Conservation (phyloP, 441 rosid species). For the Sinapis alba region DNA sequence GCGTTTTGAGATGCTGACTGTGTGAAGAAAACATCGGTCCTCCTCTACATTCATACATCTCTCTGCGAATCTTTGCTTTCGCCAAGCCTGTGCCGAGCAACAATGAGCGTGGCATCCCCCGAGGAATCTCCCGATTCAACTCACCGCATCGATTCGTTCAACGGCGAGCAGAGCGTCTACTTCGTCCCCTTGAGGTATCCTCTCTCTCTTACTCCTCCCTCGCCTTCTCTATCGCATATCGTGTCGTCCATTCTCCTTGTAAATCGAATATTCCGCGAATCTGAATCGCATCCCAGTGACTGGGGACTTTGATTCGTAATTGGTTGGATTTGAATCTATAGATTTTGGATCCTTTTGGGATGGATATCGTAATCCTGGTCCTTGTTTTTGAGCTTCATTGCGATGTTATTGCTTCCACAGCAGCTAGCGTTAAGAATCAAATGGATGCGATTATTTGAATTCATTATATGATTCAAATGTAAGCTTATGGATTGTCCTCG, state of each 20-base stretch:
- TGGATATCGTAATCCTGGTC: slow-evolving; percentile 8
- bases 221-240: slow-evolving; percentile 1
- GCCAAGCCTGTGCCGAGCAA: slow-evolving; percentile 23
- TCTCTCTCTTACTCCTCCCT: slow-evolving; percentile 17
- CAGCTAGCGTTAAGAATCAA: background rate
- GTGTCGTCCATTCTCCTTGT: background rate
- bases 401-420: background rate
- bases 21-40: slow-evolving; percentile 23
- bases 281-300: slow-evolving; percentile 33
- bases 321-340: slow-evolving; percentile 20
- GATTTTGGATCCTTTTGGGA: slow-evolving; percentile 25
- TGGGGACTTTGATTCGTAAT: slow-evolving; percentile 17
- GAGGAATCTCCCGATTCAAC: slow-evolving; percentile 61
- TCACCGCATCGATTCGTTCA: slow-evolving; percentile 57
- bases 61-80: slow-evolving; percentile 10
- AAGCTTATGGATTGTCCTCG: background rate
- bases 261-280: slow-evolving; percentile 37
- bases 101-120: slow-evolving; percentile 39
- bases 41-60: background rate
- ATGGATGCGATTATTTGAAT: slow-evolving; percentile 15
- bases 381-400: slow-evolving; percentile 14
- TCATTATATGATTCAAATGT: slow-evolving; percentile 6
- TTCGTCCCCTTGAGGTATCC: slow-evolving; percentile 82
- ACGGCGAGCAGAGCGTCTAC: slow-evolving; percentile 86
- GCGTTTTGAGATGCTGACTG: slow-evolving; percentile 34